Evolutionary conservation across 2,329 filamentous ascomycete species (phyloP).

Genomic region (Epichloe gansuensis): DNA sequence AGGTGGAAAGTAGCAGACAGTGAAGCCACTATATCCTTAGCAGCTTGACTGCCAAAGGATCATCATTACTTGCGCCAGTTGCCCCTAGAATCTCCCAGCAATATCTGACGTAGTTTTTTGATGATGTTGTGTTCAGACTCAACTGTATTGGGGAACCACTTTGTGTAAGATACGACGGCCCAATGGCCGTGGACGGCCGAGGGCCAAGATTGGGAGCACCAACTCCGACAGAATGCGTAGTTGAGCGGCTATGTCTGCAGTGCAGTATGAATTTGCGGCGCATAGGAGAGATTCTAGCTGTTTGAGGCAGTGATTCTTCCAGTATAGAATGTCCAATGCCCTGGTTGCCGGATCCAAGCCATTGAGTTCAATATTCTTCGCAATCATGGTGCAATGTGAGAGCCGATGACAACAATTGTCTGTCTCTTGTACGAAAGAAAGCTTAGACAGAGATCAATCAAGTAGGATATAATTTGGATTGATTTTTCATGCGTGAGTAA

Average conservation of each 20-base stretch:
- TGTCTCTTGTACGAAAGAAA: background rate
- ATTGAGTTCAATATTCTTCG: background rate
- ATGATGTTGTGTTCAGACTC: slow-evolving; percentile 5
- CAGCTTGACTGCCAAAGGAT: slow-evolving; percentile 7
- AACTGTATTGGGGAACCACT: slow-evolving; percentile 6
- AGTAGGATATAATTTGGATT: background rate
- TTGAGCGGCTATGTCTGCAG: slow-evolving; percentile 5
- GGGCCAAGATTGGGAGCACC: slow-evolving; percentile 8
- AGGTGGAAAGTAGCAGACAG: slow-evolving; percentile 2
- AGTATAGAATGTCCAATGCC: slow-evolving; percentile 4
- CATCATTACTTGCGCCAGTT: slow-evolving; percentile 2
- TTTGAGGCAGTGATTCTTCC: slow-evolving; percentile 1
- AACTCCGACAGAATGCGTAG: slow-evolving; percentile 1
- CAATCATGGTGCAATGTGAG: background rate
- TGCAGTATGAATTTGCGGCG: slow-evolving; percentile 4
- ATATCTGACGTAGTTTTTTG: slow-evolving; percentile 5
- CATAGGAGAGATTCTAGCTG: slow-evolving; percentile 5
- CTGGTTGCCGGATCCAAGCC: background rate
- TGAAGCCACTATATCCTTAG: slow-evolving; percentile 1
- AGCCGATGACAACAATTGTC: background rate
- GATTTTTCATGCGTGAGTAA: too few species aligned
- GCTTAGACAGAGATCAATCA: background rate
- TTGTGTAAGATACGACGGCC: slow-evolving; percentile 4
- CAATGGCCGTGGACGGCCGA: slow-evolving; percentile 3
- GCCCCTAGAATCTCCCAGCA: slow-evolving; percentile 8